Conservation (phyloP, 352 stramenopile species). For the Globisporangium canariense region DNA sequence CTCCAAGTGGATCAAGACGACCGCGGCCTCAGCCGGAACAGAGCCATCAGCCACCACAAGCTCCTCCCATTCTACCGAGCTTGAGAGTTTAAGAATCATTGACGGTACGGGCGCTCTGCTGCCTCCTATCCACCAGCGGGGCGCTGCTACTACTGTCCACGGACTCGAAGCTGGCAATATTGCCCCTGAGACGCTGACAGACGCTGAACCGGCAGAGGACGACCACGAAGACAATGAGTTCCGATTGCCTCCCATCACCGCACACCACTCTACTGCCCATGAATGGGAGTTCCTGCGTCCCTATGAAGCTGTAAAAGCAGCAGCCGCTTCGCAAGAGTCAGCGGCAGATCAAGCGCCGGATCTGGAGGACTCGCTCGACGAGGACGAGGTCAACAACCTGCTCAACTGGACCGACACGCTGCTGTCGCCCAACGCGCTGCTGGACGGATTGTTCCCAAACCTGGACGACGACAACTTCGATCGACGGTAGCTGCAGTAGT, state of each 20-base stretch:
- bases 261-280: background rate
- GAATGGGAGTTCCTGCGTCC: slow-evolving; percentile 22
- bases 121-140: slow-evolving; percentile 10
- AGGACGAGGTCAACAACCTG: slow-evolving; percentile 75
- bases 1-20: slow-evolving; percentile 59
- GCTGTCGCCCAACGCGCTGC: slow-evolving; percentile 36
- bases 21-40: background rate
- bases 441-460: slow-evolving; percentile 29
- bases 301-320: slow-evolving; percentile 12
- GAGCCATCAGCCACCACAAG: background rate
- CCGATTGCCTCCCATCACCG: slow-evolving; percentile 9
- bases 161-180: background rate
- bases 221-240: background rate
- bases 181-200: background rate
- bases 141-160: background rate
- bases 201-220: background rate
- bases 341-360: slow-evolving; percentile 12
- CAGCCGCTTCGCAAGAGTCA: slow-evolving; percentile 10
- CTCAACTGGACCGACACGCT: slow-evolving; percentile 80
- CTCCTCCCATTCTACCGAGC: background rate
- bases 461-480: slow-evolving; percentile 26
- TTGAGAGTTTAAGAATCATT: background rate
- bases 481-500: background rate
- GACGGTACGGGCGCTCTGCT: background rate
- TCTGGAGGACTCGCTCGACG: slow-evolving; percentile 66